Evolutionary conservation across 257 asterid genomes (phyloP).

Genomic region (Nicotiana obtusifolia): DNA sequence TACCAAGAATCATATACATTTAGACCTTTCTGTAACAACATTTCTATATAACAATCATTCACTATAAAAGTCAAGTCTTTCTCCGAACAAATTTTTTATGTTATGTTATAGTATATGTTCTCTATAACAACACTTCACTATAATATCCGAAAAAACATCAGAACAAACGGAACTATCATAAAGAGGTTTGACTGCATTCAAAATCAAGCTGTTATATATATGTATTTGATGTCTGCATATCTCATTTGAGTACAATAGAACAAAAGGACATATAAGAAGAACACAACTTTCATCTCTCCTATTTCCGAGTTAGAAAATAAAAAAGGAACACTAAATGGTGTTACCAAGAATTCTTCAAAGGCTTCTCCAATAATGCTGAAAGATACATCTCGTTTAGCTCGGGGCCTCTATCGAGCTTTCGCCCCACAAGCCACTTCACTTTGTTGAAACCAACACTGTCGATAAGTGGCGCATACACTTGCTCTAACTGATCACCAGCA

Average conservation of each 20-base stretch:
- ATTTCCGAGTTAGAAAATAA: background rate
- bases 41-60: no score
- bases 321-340: background rate
- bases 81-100: no score
- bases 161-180: no score
- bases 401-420: slow-evolving; percentile 51
- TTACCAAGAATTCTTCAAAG: slow-evolving; percentile 57
- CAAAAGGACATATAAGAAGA: background rate
- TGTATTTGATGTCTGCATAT: background rate
- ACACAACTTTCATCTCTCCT: background rate
- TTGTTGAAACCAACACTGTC: slow-evolving; percentile 54
- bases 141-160: no score
- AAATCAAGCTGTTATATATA: background rate
- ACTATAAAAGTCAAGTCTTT: no score
- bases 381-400: slow-evolving; percentile 61
- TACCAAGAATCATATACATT: background rate
- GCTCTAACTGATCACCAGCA: slow-evolving; percentile 42
- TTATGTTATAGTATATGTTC: no score
- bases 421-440: slow-evolving; percentile 53
- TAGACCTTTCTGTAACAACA: no score
- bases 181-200: background rate
- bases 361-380: slow-evolving; percentile 63
- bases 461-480: slow-evolving; percentile 51
- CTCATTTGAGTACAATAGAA: background rate
- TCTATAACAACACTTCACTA: no score